Base-by-base conservation (phyloP, 306 rosid genomes). In the Elaeagnus macrophylla region DNA sequence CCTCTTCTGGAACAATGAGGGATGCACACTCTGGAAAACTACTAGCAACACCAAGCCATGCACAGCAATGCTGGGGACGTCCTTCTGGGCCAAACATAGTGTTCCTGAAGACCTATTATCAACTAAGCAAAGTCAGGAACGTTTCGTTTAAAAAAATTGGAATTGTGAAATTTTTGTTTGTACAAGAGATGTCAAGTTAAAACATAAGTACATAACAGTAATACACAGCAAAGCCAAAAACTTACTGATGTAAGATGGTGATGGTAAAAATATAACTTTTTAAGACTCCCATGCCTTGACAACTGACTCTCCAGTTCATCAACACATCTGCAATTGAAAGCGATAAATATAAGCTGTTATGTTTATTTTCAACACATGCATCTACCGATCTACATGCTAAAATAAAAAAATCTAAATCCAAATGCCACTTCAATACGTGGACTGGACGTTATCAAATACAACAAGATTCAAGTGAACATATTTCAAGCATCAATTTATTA, bases 51-150 rank as follows among this genome's bases (percentile, higher is more conserved):
- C 99, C 95, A 70, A 87, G 96, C 99, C 99, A 91, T 47, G 99
- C 95, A 79, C 99, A 91, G 54, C 99, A 91, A 79, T 91, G 99
- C 45, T 91, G 96, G 57, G 99, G 99, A 65, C 96, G 95, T 39
- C 99, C 99, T 80, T 91, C 99, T 18, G 99, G 96, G 60, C 99
- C 99, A 79, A 91, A 91, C 96, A 91, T 91, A 38, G 99, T 91
- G 77, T 91, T 91, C 68, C 99, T 88, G 66, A 91, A 91, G 51
- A 91, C 96, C 99, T 91, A 38, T 59, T 16, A 57, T 69, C 61
- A 70, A 66, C 52, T 36, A 66, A 71, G 62, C 45, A 65, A 32
- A 20, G 51, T 61, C 48, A 57, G 39, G 63, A 25, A 5, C 32
- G 12, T 55, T 56, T 25, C 61, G 59, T 62, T 36, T 8, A 36